These are phyloP conservation scores for Hyphodiscus hymeniophilus DNA, from an alignment of 495 filamentous ascomycete species.

Conservation along the genomic window DNA sequence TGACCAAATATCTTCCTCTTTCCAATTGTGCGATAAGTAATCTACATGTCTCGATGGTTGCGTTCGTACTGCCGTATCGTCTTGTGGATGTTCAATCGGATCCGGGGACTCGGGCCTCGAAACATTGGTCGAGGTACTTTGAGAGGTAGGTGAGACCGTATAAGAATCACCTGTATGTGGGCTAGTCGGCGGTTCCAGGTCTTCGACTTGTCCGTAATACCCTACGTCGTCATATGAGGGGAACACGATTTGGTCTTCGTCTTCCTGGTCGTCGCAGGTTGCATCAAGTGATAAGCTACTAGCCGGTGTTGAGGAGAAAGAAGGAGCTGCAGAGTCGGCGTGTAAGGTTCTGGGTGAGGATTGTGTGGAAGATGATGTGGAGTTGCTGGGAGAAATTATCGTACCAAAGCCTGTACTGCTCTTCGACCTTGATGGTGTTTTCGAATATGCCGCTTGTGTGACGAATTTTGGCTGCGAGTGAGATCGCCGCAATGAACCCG, in stretches of 20 bases:
- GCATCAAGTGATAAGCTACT: slow-evolving; percentile 55
- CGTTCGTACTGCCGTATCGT: slow-evolving; percentile 72
- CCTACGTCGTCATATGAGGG: slow-evolving; percentile 47
- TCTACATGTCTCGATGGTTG: slow-evolving; percentile 90
- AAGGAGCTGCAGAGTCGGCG: slow-evolving; percentile 15
- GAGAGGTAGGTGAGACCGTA: slow-evolving; percentile 33
- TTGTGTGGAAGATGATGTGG: slow-evolving; percentile 7
- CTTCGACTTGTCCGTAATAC: slow-evolving; percentile 34
- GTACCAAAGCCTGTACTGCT: slow-evolving; percentile 4
- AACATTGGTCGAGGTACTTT: slow-evolving; percentile 31
- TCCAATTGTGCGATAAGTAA: slow-evolving; percentile 92
- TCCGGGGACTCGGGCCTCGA: slow-evolving; percentile 39
- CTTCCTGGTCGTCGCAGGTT: slow-evolving; percentile 35
- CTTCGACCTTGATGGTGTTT: slow-evolving; percentile 5
- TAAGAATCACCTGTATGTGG: slow-evolving; percentile 34
- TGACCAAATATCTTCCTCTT: slow-evolving; percentile 94
- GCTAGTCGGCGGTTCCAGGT: slow-evolving; percentile 40
- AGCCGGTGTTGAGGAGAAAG: slow-evolving; percentile 36
- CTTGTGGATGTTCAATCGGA: slow-evolving; percentile 50
- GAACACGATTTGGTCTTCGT: slow-evolving; percentile 47
- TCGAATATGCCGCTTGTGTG: slow-evolving; percentile 6
- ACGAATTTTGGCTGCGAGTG: slow-evolving; percentile 15
- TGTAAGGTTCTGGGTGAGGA: slow-evolving; percentile 13
- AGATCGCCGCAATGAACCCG: slow-evolving; percentile 9
- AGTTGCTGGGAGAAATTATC: slow-evolving; percentile 12